Conservation (phyloP, 176 grass and related monocot species). For the Zoysia japonica region DNA sequence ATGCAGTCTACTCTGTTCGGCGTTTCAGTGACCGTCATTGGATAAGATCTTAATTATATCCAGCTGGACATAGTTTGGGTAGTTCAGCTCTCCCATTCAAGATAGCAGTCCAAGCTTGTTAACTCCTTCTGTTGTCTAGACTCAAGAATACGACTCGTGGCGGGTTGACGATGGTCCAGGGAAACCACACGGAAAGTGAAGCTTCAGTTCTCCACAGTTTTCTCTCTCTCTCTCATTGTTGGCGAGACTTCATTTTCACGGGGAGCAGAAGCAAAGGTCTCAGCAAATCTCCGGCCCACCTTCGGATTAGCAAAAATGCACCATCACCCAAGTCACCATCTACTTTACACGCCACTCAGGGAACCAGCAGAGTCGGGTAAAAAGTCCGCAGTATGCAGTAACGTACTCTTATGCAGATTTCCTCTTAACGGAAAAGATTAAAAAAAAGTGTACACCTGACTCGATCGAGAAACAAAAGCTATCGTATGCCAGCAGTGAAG, state of each 20-base stretch:
- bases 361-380: slow-evolving; percentile 5
- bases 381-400: not conserved
- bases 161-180: not conserved
- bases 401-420: not conserved
- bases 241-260: slow-evolving; percentile 34
- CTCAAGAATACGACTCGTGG: slow-evolving; percentile 14
- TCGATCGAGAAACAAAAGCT: not conserved
- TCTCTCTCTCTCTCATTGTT: not conserved
- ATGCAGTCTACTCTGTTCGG: not conserved
- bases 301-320: slow-evolving; percentile 8
- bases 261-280: slow-evolving; percentile 25
- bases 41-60: not conserved
- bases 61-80: too few species aligned
- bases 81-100: not conserved
- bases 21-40: not conserved
- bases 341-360: slow-evolving; percentile 29
- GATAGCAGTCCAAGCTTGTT: not conserved
- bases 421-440: not conserved
- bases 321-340: slow-evolving; percentile 39
- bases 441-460: not conserved
- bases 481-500: not conserved
- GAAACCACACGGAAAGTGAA: slow-evolving; percentile 7
- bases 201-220: not conserved
- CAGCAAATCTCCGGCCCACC: slow-evolving; percentile 6
- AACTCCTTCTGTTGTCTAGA: slow-evolving; percentile 32